Evolutionary conservation across 306 rosid genomes (phyloP).

Genomic region (Medicago truncatula): MtrunA17r5.0-ANR NC_053045.1:49611001-49611500

Average conservation of each 20-base stretch:
- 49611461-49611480: slow-evolving; percentile 11
- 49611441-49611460: not conserved
- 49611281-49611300: slow-evolving; percentile 82
- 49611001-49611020: slow-evolving; percentile 45
- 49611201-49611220: slow-evolving; percentile 44
- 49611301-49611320: too few relatives aligned
- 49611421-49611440: slow-evolving; percentile 5
- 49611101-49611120: slow-evolving; percentile 83
- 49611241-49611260: slow-evolving; percentile 69
- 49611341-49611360: too few relatives aligned
- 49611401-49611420: not conserved
- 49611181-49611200: slow-evolving; percentile 82
- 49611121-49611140: slow-evolving; percentile 77
- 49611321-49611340: too few relatives aligned
- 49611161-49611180: slow-evolving; percentile 85
- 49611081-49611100: slow-evolving; percentile 75
- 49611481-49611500: not conserved
- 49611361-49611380: not conserved
- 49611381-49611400: not conserved
- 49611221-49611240: slow-evolving; percentile 58
- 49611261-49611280: slow-evolving; percentile 97
- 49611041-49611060: slow-evolving; percentile 57
- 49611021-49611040: slow-evolving; percentile 46
- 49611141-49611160: slow-evolving; percentile 77
- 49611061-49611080: slow-evolving; percentile 87